Percentiles rank a stretch among this genome's conserved stretches.
These are phyloP conservation scores for Tephrocybe sp. DNA, from an alignment of 768 basidiomycete genomes.

Conservation along the genomic window DNA sequence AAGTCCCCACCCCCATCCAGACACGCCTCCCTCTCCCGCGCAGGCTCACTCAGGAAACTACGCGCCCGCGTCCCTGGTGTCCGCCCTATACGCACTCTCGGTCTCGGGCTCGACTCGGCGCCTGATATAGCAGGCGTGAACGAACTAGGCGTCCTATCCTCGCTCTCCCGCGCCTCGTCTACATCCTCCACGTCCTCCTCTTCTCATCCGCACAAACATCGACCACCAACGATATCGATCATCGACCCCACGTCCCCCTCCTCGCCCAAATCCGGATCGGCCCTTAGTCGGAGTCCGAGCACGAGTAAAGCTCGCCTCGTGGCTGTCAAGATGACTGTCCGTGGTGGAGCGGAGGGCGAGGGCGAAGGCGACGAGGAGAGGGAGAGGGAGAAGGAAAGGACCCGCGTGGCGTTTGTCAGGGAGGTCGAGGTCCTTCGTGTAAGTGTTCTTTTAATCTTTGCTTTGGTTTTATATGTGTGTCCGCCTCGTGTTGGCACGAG, in stretches of 20 bases:
- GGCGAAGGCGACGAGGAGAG: constrained; percentile 30
- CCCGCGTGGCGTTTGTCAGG: constrained; percentile 74
- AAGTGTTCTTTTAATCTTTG: constrained; percentile 27
- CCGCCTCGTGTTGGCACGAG: background rate
- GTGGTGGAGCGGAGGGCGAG: constrained; percentile 23
- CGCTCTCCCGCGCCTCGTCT: constrained; percentile 17
- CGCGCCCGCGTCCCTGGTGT: constrained; percentile 12
- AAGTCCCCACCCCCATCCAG: constrained; percentile 1
- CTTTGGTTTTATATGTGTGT: background rate
- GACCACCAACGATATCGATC: constrained; percentile 10
- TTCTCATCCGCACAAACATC: background rate
- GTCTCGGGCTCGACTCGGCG: background rate
- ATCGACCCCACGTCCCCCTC: constrained; percentile 1
- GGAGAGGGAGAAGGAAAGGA: constrained; percentile 60
- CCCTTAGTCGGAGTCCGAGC: constrained; percentile 3
- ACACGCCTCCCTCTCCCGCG: constrained; percentile 6
- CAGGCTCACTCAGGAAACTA: constrained; percentile 14
- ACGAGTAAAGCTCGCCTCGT: constrained; percentile 29
- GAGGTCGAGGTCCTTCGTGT: constrained; percentile 86
- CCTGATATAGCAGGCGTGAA: background rate
- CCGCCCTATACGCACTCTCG: constrained; percentile 12
- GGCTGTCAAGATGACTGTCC: constrained; percentile 48
- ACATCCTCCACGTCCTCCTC: constrained; percentile 10
- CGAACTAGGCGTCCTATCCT: background rate
- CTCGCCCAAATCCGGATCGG: background rate